These are phyloP conservation scores for Dendrostoma leiphaemia DNA, from an alignment of 2,329 filamentous ascomycete genomes.

Conservation along the genomic window DNA sequence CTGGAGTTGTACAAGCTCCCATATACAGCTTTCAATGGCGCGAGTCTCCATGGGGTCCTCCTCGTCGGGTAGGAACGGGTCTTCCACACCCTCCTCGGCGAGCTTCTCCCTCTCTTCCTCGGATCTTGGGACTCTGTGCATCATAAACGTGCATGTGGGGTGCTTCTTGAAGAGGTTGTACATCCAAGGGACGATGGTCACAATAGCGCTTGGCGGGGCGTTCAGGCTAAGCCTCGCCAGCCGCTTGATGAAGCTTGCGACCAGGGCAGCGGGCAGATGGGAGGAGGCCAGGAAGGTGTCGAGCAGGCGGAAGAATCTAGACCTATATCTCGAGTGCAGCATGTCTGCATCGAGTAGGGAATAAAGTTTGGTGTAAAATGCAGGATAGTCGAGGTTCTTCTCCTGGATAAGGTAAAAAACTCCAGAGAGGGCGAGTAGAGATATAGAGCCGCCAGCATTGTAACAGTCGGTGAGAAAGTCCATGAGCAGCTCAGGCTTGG, in stretches of 20 bases:
- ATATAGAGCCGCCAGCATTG: slow-evolving; percentile 79
- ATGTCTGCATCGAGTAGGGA: slow-evolving; percentile 83
- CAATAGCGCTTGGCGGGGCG: slow-evolving; percentile 85
- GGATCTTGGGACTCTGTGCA: slow-evolving; percentile 72
- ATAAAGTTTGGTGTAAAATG: slow-evolving; percentile 92
- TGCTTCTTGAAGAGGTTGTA: slow-evolving; percentile 94
- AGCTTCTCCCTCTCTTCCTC: slow-evolving; percentile 56
- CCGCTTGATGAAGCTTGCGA: slow-evolving; percentile 96
- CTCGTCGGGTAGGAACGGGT: slow-evolving; percentile 77
- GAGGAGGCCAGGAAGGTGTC: slow-evolving; percentile 89
- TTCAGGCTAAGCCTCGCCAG: slow-evolving; percentile 80
- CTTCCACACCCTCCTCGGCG: slow-evolving; percentile 58
- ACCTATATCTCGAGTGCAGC: slow-evolving; percentile 90
- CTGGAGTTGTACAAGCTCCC: slow-evolving; percentile 90
- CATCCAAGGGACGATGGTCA: slow-evolving; percentile 85
- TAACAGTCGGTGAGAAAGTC: slow-evolving; percentile 97
- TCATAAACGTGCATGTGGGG: slow-evolving; percentile 91
- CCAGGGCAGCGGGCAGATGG: slow-evolving; percentile 84
- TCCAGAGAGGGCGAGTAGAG: slow-evolving; percentile 84
- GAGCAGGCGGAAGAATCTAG: slow-evolving; percentile 86
- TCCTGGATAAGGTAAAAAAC: slow-evolving; percentile 93
- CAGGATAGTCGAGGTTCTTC: slow-evolving; percentile 92
- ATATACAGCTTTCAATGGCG: slow-evolving; percentile 89
- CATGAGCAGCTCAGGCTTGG: slow-evolving; percentile 82
- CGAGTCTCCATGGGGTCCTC: slow-evolving; percentile 78